These are phyloP conservation scores for Telfairia occidentalis DNA, from an alignment of 331 rosid species.

Conservation along the genomic window DNA sequence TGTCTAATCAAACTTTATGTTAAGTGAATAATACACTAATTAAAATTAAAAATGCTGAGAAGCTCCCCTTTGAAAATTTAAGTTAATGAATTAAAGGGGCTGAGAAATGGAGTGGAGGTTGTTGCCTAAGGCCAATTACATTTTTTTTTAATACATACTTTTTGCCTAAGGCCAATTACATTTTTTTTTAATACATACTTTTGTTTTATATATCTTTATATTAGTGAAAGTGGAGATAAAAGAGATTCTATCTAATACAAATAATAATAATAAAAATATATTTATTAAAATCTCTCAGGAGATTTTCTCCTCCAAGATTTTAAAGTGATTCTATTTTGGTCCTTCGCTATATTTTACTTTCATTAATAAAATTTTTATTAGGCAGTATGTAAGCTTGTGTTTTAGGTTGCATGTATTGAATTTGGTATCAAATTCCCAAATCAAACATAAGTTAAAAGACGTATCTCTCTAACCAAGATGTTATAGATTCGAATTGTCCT, in stretches of 20 bases:
- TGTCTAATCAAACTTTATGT: slow-evolving; percentile 43
- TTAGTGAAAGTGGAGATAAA: background rate
- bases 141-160: background rate
- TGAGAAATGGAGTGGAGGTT: slow-evolving; percentile 5
- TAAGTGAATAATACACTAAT: background rate
- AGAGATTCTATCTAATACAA: background rate
- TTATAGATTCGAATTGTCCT: too few species aligned
- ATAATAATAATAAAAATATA: background rate
- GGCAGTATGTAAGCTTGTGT: background rate
- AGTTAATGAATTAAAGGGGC: background rate
- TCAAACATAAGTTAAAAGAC: too few species aligned
- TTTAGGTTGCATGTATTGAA: background rate
- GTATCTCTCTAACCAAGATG: too few species aligned
- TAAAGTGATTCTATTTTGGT: background rate
- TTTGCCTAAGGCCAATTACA: background rate
- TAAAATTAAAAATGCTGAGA: slow-evolving; percentile 8
- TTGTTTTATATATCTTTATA: background rate
- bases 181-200: background rate
- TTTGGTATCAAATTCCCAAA: background rate
- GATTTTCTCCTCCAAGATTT: background rate
- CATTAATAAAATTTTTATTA: background rate
- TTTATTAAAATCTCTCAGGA: background rate
- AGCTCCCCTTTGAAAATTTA: slow-evolving; percentile 8
- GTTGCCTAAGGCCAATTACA: background rate
- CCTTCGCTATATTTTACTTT: background rate